These are phyloP conservation scores for Colletotrichum orchidophilum DNA, from an alignment of 2,329 filamentous ascomycete species.

Conservation along the genomic window DNA sequence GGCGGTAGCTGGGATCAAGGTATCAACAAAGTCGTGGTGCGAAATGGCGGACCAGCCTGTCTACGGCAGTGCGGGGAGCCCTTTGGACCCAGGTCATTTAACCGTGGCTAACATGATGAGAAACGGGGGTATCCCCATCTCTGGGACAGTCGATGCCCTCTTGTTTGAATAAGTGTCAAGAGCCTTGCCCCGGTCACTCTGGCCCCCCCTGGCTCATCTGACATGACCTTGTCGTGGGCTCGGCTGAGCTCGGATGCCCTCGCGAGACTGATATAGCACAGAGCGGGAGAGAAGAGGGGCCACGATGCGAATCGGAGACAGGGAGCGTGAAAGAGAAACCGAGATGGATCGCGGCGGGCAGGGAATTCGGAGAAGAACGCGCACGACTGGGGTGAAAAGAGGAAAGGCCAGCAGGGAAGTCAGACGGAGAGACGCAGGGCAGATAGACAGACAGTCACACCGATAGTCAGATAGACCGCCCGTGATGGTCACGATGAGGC, in stretches of 20 bases:
- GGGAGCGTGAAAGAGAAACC: background rate
- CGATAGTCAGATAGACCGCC: background rate
- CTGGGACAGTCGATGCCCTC: conserved; percentile 41
- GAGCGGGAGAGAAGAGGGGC: background rate
- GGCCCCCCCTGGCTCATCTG: background rate
- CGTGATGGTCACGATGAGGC: background rate
- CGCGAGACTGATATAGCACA: background rate
- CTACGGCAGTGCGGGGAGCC: background rate
- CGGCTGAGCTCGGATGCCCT: background rate
- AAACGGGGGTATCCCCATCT: conserved; percentile 56
- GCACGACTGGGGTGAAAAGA: background rate
- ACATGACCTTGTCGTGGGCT: background rate
- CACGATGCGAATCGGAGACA: background rate
- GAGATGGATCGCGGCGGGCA: background rate
- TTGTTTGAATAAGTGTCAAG: background rate
- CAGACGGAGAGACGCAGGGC: background rate
- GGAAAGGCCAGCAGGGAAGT: background rate
- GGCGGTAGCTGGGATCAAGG: conserved; percentile 21
- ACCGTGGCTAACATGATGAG: conserved; percentile 53
- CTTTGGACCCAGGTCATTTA: background rate
- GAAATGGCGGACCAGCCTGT: conserved; percentile 12
- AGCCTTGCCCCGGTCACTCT: background rate
- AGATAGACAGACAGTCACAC: background rate
- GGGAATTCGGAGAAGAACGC: background rate
- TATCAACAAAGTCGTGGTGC: background rate